These are phyloP conservation scores for Ustilago hordei DNA, from an alignment of 1,284 basidiomycete species.

Conservation along the genomic window DNA sequence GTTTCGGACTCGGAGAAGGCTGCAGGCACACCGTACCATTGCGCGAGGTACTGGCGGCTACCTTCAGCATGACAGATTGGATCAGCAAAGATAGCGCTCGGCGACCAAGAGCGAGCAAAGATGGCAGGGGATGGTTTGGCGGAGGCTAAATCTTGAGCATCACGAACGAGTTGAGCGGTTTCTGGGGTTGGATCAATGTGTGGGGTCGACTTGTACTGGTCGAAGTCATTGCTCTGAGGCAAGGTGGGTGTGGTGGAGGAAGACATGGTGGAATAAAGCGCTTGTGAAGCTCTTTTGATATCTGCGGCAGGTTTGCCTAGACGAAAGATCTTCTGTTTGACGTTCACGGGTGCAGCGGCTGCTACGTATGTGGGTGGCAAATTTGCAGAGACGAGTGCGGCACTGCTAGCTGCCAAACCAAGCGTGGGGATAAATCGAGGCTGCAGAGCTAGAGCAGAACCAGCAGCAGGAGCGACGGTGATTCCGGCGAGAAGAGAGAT, in stretches of 20 bases:
- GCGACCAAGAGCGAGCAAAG: conserved; percentile 75
- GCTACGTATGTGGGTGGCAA: background rate
- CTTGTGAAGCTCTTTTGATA: background rate
- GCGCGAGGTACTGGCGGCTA: conserved; percentile 35
- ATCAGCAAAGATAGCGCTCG: conserved; percentile 76
- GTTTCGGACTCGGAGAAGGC: conserved; percentile 74
- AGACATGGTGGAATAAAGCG: conserved; percentile 24
- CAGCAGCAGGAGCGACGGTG: background rate
- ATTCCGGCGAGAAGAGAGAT: background rate
- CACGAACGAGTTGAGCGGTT: conserved; percentile 22
- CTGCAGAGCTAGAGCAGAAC: background rate
- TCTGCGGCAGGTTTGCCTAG: conserved; percentile 20
- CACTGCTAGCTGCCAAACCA: background rate
- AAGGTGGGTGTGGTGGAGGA: background rate
- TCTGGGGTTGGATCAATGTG: conserved; percentile 5
- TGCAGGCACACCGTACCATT: conserved; percentile 78
- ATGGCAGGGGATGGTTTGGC: conserved; percentile 75
- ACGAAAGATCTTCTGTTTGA: conserved; percentile 16
- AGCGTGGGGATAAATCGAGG: background rate
- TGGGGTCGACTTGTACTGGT: background rate
- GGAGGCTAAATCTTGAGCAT: conserved; percentile 72
- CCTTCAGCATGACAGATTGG: conserved; percentile 34
- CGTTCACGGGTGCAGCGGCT: background rate
- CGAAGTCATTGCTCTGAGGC: background rate
- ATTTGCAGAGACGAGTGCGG: background rate